A percentile compares a stretch with the other conserved stretches of the same genome.
phyloP scores from a whole-genome alignment of 2,329 filamentous ascomycete genomes.

The Scedosporium dehoogii region DNA sequence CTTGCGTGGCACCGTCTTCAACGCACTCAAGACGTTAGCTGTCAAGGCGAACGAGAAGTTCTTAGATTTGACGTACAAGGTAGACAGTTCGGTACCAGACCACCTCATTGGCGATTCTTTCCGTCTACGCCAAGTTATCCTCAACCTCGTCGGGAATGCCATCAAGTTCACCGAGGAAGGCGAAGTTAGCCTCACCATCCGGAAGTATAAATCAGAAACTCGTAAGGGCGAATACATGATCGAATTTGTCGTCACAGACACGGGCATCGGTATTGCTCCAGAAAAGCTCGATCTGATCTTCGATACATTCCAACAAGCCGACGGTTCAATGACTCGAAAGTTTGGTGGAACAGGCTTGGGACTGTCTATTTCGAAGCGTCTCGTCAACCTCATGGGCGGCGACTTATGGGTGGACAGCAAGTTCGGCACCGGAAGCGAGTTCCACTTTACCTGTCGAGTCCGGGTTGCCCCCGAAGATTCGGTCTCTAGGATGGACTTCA shows the following conservation, averaged over 20 bases:
- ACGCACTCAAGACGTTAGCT: slow-evolving; percentile 91
- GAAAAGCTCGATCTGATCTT: slow-evolving; percentile 97
- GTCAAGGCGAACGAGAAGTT: slow-evolving; percentile 96
- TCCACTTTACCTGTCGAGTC: slow-evolving; percentile 93
- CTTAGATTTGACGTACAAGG: slow-evolving; percentile 83
- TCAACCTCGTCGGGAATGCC: slow-evolving; percentile 94
- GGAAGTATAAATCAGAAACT: slow-evolving; percentile 54
- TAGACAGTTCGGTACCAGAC: slow-evolving; percentile 87
- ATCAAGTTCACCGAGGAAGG: slow-evolving; percentile 99
- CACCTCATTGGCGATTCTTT: slow-evolving; percentile 95
- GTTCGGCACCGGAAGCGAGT: slow-evolving; percentile 83
- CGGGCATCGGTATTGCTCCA: slow-evolving; percentile 89
- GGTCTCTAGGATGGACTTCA: slow-evolving; percentile 59
- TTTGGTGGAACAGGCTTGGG: slow-evolving; percentile 93
- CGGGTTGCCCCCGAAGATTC: slow-evolving; percentile 74
- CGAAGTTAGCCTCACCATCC: slow-evolving; percentile 90
- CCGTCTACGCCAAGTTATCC: slow-evolving; percentile 89
- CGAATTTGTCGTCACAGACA: slow-evolving; percentile 92
- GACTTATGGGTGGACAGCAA: slow-evolving; percentile 93
- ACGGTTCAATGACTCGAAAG: slow-evolving; percentile 90
- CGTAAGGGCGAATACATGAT: slow-evolving; percentile 75
- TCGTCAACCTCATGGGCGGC: slow-evolving; percentile 93
- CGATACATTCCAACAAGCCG: slow-evolving; percentile 97
- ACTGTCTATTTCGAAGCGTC: slow-evolving; percentile 85
- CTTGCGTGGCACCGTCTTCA: slow-evolving; percentile 88